These are phyloP conservation scores for Colletotrichum sp. DNA, from an alignment of 2,329 filamentous ascomycete species.

Conservation along the genomic window DNA sequence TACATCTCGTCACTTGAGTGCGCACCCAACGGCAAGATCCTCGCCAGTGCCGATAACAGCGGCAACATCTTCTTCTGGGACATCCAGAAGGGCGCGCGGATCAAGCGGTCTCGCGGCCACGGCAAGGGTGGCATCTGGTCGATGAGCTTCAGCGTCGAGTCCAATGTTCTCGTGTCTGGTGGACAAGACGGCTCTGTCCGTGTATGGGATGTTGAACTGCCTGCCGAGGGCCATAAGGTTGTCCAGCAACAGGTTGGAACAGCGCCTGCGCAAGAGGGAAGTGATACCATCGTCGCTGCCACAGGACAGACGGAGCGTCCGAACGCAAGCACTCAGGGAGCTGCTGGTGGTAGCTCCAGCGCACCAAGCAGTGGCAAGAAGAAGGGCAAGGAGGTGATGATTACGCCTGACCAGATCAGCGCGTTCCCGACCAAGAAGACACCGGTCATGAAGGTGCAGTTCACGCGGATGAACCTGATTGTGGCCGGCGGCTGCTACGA, in stretches of 20 bases:
- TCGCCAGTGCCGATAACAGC: slow-evolving; percentile 88
- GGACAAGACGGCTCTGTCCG: slow-evolving; percentile 93
- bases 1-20: slow-evolving; percentile 86
- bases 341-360: slow-evolving; percentile 28
- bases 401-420: slow-evolving; percentile 91
- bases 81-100: slow-evolving; percentile 79
- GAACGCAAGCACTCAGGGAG: slow-evolving; percentile 28
- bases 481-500: slow-evolving; percentile 80
- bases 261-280: slow-evolving; percentile 26
- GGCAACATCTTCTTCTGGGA: slow-evolving; percentile 97
- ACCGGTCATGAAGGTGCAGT: slow-evolving; percentile 89
- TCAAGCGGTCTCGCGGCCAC: slow-evolving; percentile 94
- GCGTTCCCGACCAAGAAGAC: slow-evolving; percentile 97
- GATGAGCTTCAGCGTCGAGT: slow-evolving; percentile 91
- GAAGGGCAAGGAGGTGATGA: slow-evolving; percentile 86
- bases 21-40: slow-evolving; percentile 83
- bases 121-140: slow-evolving; percentile 94
- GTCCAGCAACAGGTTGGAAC: slow-evolving; percentile 28
- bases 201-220: slow-evolving; percentile 86
- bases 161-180: slow-evolving; percentile 85
- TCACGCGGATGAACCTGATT: slow-evolving; percentile 94
- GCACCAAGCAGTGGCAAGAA: slow-evolving; percentile 59
- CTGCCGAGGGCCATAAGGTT: slow-evolving; percentile 68
- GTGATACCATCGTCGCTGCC: slow-evolving; percentile 32
- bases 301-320: slow-evolving; percentile 33